phyloP scores from a whole-genome alignment of 768 basidiomycete species.

The Hypholoma fasciculare region DNA sequence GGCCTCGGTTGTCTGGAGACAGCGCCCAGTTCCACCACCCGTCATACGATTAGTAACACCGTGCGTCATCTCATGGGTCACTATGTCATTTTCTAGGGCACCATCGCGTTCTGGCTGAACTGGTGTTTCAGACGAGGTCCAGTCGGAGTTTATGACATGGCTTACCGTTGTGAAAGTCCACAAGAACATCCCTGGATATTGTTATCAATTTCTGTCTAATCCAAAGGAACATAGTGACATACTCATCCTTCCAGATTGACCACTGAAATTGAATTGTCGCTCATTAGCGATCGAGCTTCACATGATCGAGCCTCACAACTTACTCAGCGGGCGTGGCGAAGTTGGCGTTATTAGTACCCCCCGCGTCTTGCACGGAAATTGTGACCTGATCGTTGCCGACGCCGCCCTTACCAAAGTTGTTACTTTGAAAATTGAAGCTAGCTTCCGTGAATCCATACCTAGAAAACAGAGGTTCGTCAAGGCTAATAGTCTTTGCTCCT shows the following conservation, averaged over 20 bases:
- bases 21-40: constrained; percentile 54
- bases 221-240: neutral
- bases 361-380: constrained; percentile 52
- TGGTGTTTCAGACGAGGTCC: neutral
- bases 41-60: constrained; percentile 49
- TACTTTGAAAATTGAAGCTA: constrained; percentile 48
- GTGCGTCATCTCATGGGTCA: constrained; percentile 47
- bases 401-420: constrained; percentile 62
- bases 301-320: neutral
- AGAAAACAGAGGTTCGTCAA: constrained; percentile 11
- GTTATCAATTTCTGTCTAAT: neutral
- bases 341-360: constrained; percentile 44
- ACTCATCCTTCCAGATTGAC: constrained; percentile 15
- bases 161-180: constrained; percentile 28
- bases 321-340: constrained; percentile 29
- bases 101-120: constrained; percentile 52
- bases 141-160: neutral
- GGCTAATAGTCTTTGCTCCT: too few relatives aligned
- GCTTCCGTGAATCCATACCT: constrained; percentile 53
- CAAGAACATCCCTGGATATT: constrained; percentile 28
- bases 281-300: neutral
- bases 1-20: constrained; percentile 61
- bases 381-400: constrained; percentile 53
- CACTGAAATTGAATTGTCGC: neutral
- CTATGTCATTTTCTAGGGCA: constrained; percentile 59